phyloP scores from a whole-genome alignment of 805 yeast genomes.

The Wickerhamiella spandovensis region DNA sequence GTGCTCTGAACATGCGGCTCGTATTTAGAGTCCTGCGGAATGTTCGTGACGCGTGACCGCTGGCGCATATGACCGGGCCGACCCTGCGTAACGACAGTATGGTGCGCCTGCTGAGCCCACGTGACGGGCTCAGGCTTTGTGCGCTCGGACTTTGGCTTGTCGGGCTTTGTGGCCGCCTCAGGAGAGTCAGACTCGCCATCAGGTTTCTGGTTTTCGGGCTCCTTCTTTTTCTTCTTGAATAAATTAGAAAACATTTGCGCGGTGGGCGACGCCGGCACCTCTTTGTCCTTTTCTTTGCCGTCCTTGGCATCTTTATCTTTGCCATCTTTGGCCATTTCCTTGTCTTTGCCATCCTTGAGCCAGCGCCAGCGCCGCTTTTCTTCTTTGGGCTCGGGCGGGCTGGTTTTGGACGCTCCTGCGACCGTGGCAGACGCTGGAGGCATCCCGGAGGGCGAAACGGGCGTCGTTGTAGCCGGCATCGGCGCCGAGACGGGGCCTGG shows the following conservation, averaged over 20 bases:
- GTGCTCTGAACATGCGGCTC: background rate
- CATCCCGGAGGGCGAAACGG: background rate
- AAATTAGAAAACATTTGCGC: conserved; percentile 13
- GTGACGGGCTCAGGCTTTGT: background rate
- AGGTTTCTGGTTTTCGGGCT: conserved; percentile 1
- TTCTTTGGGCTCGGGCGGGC: background rate
- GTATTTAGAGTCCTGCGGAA: background rate
- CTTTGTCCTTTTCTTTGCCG: conserved; percentile 11
- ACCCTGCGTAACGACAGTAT: background rate
- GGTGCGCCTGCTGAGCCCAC: background rate
- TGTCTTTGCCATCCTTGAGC: conserved; percentile 10
- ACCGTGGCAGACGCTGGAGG: background rate
- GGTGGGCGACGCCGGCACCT: conserved; percentile 9
- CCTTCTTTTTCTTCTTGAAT: conserved; percentile 17
- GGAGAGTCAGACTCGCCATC: background rate
- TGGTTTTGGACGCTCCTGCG: background rate
- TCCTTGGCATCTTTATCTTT: conserved; percentile 1
- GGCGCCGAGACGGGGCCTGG: background rate
- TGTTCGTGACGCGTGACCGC: conserved; percentile 1
- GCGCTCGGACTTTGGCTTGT: background rate
- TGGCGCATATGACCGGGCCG: conserved; percentile 3
- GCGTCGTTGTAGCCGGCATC: background rate
- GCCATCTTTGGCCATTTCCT: conserved; percentile 7
- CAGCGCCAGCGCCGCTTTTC: conserved; percentile 16
- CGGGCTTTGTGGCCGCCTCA: background rate